Evolutionary conservation across 352 stramenopile genomes (phyloP).

Genomic region (Phytophthora cactorum): DNA sequence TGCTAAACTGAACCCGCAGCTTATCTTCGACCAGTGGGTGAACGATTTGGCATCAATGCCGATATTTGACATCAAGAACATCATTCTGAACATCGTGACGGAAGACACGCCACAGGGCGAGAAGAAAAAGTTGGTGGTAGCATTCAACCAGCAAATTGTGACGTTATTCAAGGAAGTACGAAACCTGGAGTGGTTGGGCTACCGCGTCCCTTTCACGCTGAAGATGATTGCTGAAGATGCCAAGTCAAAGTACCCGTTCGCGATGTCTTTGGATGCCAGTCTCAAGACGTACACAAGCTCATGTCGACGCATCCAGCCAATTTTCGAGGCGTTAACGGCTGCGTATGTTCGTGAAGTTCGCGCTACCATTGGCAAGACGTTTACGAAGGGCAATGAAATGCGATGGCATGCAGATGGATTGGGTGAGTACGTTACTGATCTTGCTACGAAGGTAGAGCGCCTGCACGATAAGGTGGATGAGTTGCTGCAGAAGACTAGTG

Average conservation of each 20-base stretch:
- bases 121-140: conserved; percentile 83
- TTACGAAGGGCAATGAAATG: conserved; percentile 90
- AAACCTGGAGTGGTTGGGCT: conserved; percentile 98
- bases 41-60: conserved; percentile 90
- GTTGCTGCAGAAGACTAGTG: conserved; percentile 92
- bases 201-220: conserved; percentile 95
- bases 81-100: conserved; percentile 90
- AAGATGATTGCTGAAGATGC: conserved; percentile 97
- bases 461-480: conserved; percentile 99
- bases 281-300: conserved; percentile 93
- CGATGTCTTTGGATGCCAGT: conserved; percentile 97
- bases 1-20: conserved; percentile 85
- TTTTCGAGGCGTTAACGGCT: conserved; percentile 81
- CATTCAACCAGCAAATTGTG: conserved; percentile 98
- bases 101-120: conserved; percentile 77
- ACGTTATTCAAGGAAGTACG: conserved; percentile 99
- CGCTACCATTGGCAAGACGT: conserved; percentile 89
- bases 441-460: conserved; percentile 93
- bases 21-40: conserved; percentile 97
- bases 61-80: conserved; percentile 93
- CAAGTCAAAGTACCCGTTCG: conserved; percentile 96
- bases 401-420: conserved; percentile 89
- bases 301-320: conserved; percentile 80
- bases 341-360: conserved; percentile 85
- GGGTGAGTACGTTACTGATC: conserved; percentile 86